A percentile compares a stretch with the other conserved stretches of the same genome.
Conservation (phyloP, 2,329 filamentous ascomycete species). For the Metarhizium album region DNA sequence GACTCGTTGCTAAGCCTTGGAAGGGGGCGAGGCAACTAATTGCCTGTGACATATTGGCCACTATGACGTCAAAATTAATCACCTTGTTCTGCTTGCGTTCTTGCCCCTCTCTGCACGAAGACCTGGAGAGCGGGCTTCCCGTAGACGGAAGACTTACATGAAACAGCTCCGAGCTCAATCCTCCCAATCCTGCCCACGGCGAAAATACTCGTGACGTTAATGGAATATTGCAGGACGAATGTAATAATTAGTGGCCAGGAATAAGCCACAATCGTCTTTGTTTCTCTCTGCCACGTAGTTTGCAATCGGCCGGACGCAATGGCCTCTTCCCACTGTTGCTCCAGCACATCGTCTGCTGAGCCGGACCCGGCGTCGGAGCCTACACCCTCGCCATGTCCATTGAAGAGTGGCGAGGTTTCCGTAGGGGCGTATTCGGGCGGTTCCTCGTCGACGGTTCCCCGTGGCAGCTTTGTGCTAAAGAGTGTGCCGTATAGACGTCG, state of each 20-base stretch:
- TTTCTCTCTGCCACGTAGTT: slow-evolving; percentile 85
- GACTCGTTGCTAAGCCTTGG: slow-evolving; percentile 75
- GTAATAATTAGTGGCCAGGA: slow-evolving; percentile 59
- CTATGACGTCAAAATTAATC: slow-evolving; percentile 7
- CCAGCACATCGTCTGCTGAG: slow-evolving; percentile 40
- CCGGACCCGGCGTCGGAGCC: slow-evolving; percentile 26
- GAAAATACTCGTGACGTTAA: slow-evolving; percentile 74
- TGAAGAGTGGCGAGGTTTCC: slow-evolving; percentile 33
- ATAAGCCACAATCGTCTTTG: slow-evolving; percentile 67
- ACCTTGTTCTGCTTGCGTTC: background rate
- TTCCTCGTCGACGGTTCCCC: slow-evolving; percentile 25
- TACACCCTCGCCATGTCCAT: background rate
- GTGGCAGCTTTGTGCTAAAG: slow-evolving; percentile 46
- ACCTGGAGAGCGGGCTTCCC: no score
- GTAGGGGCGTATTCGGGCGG: slow-evolving; percentile 19
- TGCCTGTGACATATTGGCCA: slow-evolving; percentile 63
- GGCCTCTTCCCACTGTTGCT: slow-evolving; percentile 75
- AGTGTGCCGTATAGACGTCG: slow-evolving; percentile 32
- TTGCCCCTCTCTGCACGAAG: background rate
- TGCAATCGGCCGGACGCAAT: slow-evolving; percentile 70
- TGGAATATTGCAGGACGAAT: slow-evolving; percentile 71
- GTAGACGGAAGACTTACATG: slow-evolving; percentile 19
- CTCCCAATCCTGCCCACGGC: slow-evolving; percentile 67
- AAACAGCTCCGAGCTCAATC: slow-evolving; percentile 37
- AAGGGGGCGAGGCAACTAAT: slow-evolving; percentile 70